phyloP scores from a whole-genome alignment of 2,329 filamentous ascomycete genomes.

The Tolypocladium nubicola region DNA sequence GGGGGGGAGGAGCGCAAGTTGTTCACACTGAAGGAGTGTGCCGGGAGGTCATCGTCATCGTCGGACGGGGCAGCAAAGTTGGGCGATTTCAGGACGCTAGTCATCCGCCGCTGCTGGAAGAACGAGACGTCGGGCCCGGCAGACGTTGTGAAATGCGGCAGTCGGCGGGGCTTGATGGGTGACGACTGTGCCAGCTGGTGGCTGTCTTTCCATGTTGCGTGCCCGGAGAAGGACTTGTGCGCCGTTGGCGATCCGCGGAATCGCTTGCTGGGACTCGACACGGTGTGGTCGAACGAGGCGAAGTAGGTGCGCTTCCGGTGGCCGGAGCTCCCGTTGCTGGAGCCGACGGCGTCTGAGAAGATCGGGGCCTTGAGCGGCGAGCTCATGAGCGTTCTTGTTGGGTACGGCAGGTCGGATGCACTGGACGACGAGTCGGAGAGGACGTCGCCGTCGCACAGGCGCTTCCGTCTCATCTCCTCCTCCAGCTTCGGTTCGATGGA shows the following conservation, averaged over 20 bases:
- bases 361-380: conserved; percentile 74
- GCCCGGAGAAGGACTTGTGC: conserved; percentile 44
- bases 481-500: conserved; percentile 77
- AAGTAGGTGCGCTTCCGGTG: conserved; percentile 55
- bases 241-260: conserved; percentile 52
- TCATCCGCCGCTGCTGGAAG: conserved; percentile 59
- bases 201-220: conserved; percentile 63
- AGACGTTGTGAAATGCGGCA: conserved; percentile 63
- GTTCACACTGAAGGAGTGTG: conserved; percentile 59
- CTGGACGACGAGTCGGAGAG: conserved; percentile 82
- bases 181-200: conserved; percentile 78
- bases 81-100: conserved; percentile 49
- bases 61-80: conserved; percentile 57
- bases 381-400: conserved; percentile 61
- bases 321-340: conserved; percentile 56
- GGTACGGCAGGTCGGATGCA: conserved; percentile 66
- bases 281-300: conserved; percentile 43
- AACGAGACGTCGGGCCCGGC: conserved; percentile 68
- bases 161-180: conserved; percentile 67
- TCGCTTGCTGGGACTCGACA: conserved; percentile 56
- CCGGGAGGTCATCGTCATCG: conserved; percentile 74
- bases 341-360: conserved; percentile 73
- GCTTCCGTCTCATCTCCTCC: conserved; percentile 65
- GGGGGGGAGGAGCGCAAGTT: conserved; percentile 71
- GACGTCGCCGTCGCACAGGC: conserved; percentile 59